Evolutionary conservation across 306 rosid species (phyloP).

Genomic region (Comarum palustre): DNA sequence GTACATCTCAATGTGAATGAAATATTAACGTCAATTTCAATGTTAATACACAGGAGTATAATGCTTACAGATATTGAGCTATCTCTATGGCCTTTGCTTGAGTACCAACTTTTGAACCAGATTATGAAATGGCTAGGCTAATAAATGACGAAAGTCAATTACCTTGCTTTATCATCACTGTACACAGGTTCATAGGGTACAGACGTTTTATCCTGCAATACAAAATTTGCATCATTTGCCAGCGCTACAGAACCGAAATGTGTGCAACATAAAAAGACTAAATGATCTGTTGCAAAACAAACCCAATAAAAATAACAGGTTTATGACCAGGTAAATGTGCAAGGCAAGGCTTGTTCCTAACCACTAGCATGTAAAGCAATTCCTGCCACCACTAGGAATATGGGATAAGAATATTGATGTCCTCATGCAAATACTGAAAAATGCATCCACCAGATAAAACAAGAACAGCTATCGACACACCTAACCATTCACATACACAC

Average conservation of each 20-base stretch:
- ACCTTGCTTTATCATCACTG: slow-evolving; percentile 54
- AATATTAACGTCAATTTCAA: background rate
- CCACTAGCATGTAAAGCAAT: background rate
- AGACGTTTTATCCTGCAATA: slow-evolving; percentile 42
- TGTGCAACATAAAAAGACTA: background rate
- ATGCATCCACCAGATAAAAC: background rate
- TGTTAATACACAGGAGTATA: background rate
- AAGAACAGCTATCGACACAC: background rate
- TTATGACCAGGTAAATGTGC: background rate
- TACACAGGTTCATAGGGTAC: slow-evolving; percentile 41
- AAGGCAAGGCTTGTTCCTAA: background rate
- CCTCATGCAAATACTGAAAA: background rate
- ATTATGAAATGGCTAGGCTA: background rate
- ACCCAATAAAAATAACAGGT: background rate
- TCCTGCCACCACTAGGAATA: background rate
- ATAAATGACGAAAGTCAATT: background rate
- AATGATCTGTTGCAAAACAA: background rate
- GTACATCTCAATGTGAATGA: background rate
- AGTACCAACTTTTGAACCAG: background rate
- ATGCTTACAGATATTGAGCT: too few relatives aligned
- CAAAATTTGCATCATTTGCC: slow-evolving; percentile 1
- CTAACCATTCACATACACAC: background rate
- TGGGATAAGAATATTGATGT: background rate
- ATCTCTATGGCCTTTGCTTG: too few relatives aligned
- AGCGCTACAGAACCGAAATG: background rate